A percentile compares a stretch with the other conserved stretches of the same genome.
phyloP scores from a whole-genome alignment of 2,329 filamentous ascomycete genomes.

The Venturia oleaginea region DNA sequence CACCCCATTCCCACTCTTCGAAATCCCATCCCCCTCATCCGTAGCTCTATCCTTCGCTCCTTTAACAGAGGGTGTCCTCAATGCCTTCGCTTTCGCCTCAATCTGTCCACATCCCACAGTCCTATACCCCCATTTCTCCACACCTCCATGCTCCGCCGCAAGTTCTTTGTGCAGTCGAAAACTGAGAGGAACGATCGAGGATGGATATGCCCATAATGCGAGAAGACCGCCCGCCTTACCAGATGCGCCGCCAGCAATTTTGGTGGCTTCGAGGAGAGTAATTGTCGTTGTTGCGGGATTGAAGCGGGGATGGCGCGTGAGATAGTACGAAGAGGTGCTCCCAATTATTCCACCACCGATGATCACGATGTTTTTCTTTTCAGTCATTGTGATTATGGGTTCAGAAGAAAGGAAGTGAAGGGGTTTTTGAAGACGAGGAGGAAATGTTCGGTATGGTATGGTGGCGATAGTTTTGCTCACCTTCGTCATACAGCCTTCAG shows the following conservation, averaged over 20 bases:
- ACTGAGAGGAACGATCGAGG: constrained; percentile 72
- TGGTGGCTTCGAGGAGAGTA: constrained; percentile 76
- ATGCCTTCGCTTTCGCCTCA: constrained; percentile 39
- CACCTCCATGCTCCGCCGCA: constrained; percentile 73
- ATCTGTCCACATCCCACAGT: constrained; percentile 64
- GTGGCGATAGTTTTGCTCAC: neutral
- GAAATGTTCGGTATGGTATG: neutral
- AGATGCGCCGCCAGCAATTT: constrained; percentile 82
- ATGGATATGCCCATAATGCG: constrained; percentile 84
- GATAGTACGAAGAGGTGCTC: constrained; percentile 80
- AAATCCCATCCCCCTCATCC: constrained; percentile 23
- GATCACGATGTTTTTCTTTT: constrained; percentile 11
- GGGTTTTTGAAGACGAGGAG: neutral
- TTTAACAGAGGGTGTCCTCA: constrained; percentile 1
- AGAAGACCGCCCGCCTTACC: constrained; percentile 91
- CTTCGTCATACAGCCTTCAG: neutral
- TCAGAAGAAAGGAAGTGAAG: neutral
- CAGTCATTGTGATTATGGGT: neutral
- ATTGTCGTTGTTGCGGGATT: constrained; percentile 66
- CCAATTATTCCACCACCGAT: constrained; percentile 88
- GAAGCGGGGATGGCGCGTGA: constrained; percentile 78
- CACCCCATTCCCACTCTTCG: constrained; percentile 14
- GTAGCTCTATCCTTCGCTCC: constrained; percentile 22
- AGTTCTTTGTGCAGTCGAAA: constrained; percentile 77
- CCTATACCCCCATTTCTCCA: constrained; percentile 77